Percentiles rank a stretch among this genome's conserved stretches.
Conservation (phyloP, 768 basidiomycete species). For the Lyophyllum atratum region DNA sequence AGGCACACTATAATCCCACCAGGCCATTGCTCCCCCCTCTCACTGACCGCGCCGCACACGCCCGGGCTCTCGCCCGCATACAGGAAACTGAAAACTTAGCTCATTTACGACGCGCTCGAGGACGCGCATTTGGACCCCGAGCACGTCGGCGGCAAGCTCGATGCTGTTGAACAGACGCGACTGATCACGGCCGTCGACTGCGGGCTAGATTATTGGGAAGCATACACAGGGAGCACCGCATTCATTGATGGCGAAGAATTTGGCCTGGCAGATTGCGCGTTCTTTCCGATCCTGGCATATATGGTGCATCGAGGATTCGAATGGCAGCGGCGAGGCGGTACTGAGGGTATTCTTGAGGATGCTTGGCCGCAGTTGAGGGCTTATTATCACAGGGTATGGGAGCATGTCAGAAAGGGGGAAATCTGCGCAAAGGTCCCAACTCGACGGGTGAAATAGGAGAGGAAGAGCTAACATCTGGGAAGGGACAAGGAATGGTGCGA, state of each 20-base stretch:
- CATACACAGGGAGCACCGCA: not conserved
- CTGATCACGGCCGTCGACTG: conserved; percentile 19
- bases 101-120: conserved; percentile 26
- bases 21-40: conserved; percentile 24
- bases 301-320: conserved; percentile 30
- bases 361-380: conserved; percentile 23
- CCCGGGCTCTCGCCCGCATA: conserved; percentile 20
- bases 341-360: not conserved
- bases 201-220: conserved; percentile 17
- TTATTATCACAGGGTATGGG: conserved; percentile 27
- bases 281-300: conserved; percentile 28
- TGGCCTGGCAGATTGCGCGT: conserved; percentile 27
- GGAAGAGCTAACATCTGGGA: conserved; percentile 24
- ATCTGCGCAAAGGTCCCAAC: conserved; percentile 23
- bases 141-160: conserved; percentile 13
- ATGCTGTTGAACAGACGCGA: conserved; percentile 9
- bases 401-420: conserved; percentile 17
- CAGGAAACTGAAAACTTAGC: conserved; percentile 31
- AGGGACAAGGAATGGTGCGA: conserved; percentile 15
- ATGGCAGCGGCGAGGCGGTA: conserved; percentile 10
- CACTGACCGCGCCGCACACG: conserved; percentile 15
- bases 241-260: conserved; percentile 28
- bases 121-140: conserved; percentile 25
- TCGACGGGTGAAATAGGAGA: conserved; percentile 21
- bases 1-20: conserved; percentile 21